Base-by-base conservation (phyloP, 164 flowering plant genomes). In the Euptelea pleiosperma region DNA sequence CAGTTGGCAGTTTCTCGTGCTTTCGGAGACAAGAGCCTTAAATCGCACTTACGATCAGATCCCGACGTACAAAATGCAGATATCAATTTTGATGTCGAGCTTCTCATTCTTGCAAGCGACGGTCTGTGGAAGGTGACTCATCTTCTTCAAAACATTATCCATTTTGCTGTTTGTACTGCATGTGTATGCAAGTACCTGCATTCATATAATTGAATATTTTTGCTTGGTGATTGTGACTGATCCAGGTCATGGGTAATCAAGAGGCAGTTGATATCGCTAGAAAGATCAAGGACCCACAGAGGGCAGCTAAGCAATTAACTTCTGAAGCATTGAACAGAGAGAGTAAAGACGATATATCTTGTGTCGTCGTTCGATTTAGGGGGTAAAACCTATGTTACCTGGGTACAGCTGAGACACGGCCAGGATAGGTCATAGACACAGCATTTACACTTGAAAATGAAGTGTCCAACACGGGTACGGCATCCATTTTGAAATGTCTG, bases 1-100 rank as follows among this genome's bases (percentile, higher is more conserved):
- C 92, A 84, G 65, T 67, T 88, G 63, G 96, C 96, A 33, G 90
- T 88, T 58, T 83, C 96, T 53, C 88, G 96, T 28, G 96, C 96
- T 53, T 88, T 88, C 54, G 96, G 96, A 52, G 96, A 88, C 66
- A 84, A 88, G 76, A 86, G 84, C 67, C 81, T 88, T 55, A 88
- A 85, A 57, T 65, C 79, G 18, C 96, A 88, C 66, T 62, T 88
- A 54, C 60, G 86, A 15, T 82, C 84, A 28, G 96, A 86, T 68
- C 96, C 96, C 1, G 96, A 88, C 61, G 29, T 86, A 19, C 58
- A 42, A 51, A 34, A 53, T 57, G 79, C 75, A 12, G 73, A 77
- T 48, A 70, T 88, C 31, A 70, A 78, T 55, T n/a, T 45, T 0
- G 69, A 73, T 25, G 79, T 84, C 16, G 88, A 88, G 15, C 55